A percentile compares a stretch with the other conserved stretches of the same genome.
phyloP scores from a whole-genome alignment of 805 yeast genomes.

The Danielia reshetovae region DNA sequence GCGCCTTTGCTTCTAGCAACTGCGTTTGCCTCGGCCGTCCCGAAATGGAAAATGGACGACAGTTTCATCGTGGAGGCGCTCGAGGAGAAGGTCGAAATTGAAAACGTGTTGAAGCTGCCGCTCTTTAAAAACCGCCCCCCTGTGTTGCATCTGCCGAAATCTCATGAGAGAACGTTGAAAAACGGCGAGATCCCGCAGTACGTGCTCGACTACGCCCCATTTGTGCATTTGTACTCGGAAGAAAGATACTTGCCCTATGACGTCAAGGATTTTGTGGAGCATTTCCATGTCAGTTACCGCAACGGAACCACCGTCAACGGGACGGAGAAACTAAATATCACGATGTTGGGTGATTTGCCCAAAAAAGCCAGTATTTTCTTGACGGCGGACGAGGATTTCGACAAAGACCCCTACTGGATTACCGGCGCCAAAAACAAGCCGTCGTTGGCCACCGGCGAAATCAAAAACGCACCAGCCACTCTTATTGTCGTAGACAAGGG shows the following conservation, averaged over 20 bases:
- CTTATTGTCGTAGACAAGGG: conserved; percentile 87
- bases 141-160: conserved; percentile 28
- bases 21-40: conserved; percentile 10
- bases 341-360: conserved; percentile 29
- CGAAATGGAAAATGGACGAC: conserved; percentile 18
- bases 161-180: conserved; percentile 33
- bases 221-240: conserved; percentile 83
- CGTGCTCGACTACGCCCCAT: conserved; percentile 65
- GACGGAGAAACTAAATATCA: conserved; percentile 31
- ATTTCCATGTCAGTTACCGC: conserved; percentile 55
- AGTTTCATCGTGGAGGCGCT: conserved; percentile 22
- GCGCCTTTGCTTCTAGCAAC: conserved; percentile 3
- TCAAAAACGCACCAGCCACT: conserved; percentile 73
- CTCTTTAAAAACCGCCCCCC: conserved; percentile 29
- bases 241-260: conserved; percentile 85
- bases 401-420: conserved; percentile 73
- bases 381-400: conserved; percentile 69
- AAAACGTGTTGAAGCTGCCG: conserved; percentile 25
- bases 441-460: conserved; percentile 63
- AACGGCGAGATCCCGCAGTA: conserved; percentile 62
- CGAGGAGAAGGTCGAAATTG: conserved; percentile 19
- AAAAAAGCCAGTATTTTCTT: conserved; percentile 45
- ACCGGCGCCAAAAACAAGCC: conserved; percentile 72
- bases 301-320: conserved; percentile 43
- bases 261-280: conserved; percentile 59